Conservation (phyloP, 768 basidiomycete species). For the Sarcomyxa edulis region DNA sequence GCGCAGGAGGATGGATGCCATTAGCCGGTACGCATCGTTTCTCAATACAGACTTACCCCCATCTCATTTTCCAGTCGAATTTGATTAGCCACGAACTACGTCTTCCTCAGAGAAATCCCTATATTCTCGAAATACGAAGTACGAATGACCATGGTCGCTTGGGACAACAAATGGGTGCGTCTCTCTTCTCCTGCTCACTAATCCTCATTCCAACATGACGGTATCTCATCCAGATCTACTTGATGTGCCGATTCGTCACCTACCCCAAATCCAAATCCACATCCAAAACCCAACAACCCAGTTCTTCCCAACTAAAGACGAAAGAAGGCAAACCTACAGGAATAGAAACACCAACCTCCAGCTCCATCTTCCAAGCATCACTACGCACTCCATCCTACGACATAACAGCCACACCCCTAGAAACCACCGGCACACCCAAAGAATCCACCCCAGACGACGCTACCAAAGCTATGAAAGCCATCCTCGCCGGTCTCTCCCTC, state of each 20-base stretch:
- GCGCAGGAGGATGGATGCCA: slow-evolving; percentile 56
- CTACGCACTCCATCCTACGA: slow-evolving; percentile 27
- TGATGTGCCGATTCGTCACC: slow-evolving; percentile 60
- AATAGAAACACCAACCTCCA: slow-evolving; percentile 15
- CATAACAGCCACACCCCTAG: slow-evolving; percentile 9
- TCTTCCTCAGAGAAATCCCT: slow-evolving; percentile 68
- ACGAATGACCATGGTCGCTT: slow-evolving; percentile 46
- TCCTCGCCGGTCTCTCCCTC: slow-evolving; percentile 23
- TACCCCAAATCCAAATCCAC: slow-evolving; percentile 34
- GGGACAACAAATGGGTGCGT: slow-evolving; percentile 80
- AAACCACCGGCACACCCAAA: neutral
- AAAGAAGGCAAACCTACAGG: no score
- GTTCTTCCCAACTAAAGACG: no score
- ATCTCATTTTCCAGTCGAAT: neutral
- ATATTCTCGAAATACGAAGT: slow-evolving; percentile 60
- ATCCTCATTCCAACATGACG: neutral
- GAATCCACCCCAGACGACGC: slow-evolving; percentile 4
- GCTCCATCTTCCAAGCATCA: slow-evolving; percentile 24
- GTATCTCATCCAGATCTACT: slow-evolving; percentile 41
- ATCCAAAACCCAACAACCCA: slow-evolving; percentile 5
- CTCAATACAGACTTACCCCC: slow-evolving; percentile 18
- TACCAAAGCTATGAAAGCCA: slow-evolving; percentile 24
- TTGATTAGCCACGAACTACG: slow-evolving; percentile 53
- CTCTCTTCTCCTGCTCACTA: neutral
- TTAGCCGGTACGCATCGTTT: slow-evolving; percentile 43